phyloP scores from a whole-genome alignment of 2,329 filamentous ascomycete species.

The Diaporthe vaccinii region DNA sequence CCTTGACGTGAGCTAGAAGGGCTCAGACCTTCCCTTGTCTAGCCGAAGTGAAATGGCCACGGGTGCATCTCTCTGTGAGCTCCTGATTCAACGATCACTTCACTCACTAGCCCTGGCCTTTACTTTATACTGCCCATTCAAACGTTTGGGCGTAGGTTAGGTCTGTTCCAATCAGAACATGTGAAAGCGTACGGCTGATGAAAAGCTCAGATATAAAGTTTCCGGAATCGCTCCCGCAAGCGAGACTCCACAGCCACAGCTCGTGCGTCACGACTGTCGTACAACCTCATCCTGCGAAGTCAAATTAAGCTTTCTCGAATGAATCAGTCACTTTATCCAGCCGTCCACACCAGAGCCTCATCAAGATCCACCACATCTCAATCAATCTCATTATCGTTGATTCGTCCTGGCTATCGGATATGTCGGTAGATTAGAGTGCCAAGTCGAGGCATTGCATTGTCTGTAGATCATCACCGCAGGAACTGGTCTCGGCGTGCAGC shows the following conservation, averaged over 20 bases:
- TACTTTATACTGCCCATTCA: neutral
- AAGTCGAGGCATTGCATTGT: neutral
- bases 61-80: neutral
- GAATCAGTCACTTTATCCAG: neutral
- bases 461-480: neutral
- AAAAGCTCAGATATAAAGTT: neutral
- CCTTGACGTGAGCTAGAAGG: neutral
- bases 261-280: neutral
- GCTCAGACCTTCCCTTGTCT: neutral
- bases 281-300: neutral
- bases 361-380: neutral
- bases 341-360: neutral
- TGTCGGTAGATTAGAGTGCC: neutral
- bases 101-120: too few species aligned
- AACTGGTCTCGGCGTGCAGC: neutral
- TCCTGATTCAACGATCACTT: neutral
- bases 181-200: too few species aligned
- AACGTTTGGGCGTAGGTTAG: neutral
- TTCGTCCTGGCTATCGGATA: neutral
- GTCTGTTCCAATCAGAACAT: neutral
- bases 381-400: too few species aligned
- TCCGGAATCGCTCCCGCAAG: neutral
- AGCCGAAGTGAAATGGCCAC: neutral
- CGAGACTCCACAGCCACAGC: neutral
- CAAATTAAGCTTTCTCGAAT: slow-evolving; percentile 17